Evolutionary conservation across 176 grass and related monocot genomes (phyloP).

Genomic region (Oryza coarctata): DNA sequence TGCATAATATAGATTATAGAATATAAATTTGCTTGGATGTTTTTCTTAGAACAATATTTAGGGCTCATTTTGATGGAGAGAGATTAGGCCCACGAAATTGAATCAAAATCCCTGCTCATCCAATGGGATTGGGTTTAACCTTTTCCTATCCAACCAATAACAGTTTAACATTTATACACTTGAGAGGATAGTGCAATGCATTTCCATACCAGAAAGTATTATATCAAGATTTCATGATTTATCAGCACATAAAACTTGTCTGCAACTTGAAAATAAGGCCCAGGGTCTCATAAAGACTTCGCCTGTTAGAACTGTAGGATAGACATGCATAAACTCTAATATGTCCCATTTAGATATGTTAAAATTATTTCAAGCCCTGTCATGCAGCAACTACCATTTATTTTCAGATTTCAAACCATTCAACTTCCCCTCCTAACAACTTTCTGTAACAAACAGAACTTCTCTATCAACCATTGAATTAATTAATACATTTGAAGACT

Average conservation of each 20-base stretch:
- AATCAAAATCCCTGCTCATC: background rate
- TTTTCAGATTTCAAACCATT: slow-evolving; percentile 24
- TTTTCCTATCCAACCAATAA: background rate
- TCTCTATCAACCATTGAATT: slow-evolving; percentile 30
- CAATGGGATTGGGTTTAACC: background rate
- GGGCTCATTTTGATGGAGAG: background rate
- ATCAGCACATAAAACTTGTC: background rate
- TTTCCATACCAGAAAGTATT: background rate
- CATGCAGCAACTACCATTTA: slow-evolving; percentile 31
- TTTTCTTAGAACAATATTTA: slow-evolving; percentile 2
- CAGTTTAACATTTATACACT: background rate
- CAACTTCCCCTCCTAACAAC: slow-evolving; percentile 31
- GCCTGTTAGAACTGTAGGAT: background rate
- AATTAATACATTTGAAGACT: slow-evolving; percentile 37
- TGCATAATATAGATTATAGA: background rate
- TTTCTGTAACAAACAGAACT: slow-evolving; percentile 30
- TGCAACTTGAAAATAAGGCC: background rate
- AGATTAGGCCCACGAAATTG: background rate
- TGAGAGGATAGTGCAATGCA: background rate
- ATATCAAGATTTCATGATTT: background rate
- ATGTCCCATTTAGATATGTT: background rate
- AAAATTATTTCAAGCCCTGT: background rate
- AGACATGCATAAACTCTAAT: background rate
- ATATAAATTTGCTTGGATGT: background rate
- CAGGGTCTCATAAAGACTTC: background rate